Evolutionary conservation across 1,284 basidiomycete genomes (phyloP), one percentile per base, ranked within the genome.

Genomic region (Ustilago trichophora): DNA sequence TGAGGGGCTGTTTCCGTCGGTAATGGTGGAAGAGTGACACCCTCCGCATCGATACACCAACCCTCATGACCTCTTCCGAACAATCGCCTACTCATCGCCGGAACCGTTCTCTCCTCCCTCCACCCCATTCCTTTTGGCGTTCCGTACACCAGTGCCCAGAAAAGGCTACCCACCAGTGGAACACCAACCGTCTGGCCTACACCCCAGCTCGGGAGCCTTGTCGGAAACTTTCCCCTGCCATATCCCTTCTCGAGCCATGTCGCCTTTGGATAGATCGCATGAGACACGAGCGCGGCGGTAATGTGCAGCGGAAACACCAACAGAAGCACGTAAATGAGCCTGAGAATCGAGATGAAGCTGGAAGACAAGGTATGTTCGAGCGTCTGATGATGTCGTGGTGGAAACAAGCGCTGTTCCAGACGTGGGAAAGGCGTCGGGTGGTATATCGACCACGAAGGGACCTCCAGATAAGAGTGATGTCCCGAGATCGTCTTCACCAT

Each of bases 41-140:
- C 36, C 37, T 65, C 62, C 6, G 62, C 62, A 24, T 58, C 62
- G 12, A 65, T 65, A 26, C 40, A 41, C 62, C 62, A 65, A 19
- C 62, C 62, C 12, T 65, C 49, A 37, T 65, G 54, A 4, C 54
- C n/a, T 5, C 50, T 32, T 2, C 54, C 55, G 15, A 65, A 65
- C 21, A 65, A 11, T 45, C 54, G 45, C 25, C 29, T 44, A 46
- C 55, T 65, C 16, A 36, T 31, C 27, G n/a, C 18, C 5, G 55
- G 62, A 7, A 65, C 25, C 32, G 54, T 55, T 1, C 49, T 34
- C 36, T 58, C 46, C 25, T 65, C 62, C 16, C 34, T 24, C 51
- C 54, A 51, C 2, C 31, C 51, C 42, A 54, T 52, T 16, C 49
- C 47, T 6, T 25, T 33, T 6, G 62, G 62, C 2, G 51, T 47